Evolutionary conservation across 2,329 filamentous ascomycete species (phyloP), one percentile per base, ranked within the genome.

Genomic region (Fusarium musae): DNA sequence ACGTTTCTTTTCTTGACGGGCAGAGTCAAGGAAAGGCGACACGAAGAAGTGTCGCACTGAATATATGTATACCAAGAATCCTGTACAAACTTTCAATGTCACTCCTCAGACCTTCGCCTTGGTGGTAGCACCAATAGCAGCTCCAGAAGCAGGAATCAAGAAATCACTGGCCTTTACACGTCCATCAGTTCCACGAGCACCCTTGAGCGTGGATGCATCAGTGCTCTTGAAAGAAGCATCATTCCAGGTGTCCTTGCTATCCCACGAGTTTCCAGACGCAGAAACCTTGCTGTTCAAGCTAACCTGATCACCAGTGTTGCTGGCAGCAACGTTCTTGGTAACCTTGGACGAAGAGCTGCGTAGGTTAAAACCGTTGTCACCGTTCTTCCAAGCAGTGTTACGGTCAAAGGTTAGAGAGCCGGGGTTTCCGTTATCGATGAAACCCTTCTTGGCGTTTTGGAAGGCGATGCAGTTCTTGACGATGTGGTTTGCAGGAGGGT

Each of bases 371-470:
- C 74, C 74, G 9, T 65, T 53, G 13, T 82, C 83, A 9, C 77
- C 80, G 57, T 86, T 86, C 69, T 83, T 84, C 81, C 82, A 86
- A 7, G 85, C 84, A 3, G 84, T 86, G 78, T 85, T 85, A 60
- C 83, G 79, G 16, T 79, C 78, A 39, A 86, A 70, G 6, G 77
- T 77, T 49, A 86, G 79, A 49, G 76, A 79, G 1, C 84, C 85
- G 1, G 83, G 79, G 69, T 86, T 82, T 26, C 79, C 80, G 70
- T 86, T 86, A 56, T 86, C 84, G 13, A 83, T 85, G 77, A 86
- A 86, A 1, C 85, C 85, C 63, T 85, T 84, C 43, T 80, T 80
- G 1, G 78, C 79, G 68, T 86, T 86, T 47, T 76, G 66, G 71
- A 85, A 86, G 10, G 85, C 82, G 30, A 85, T 84, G 70, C 78